A percentile compares a stretch with the other conserved stretches of the same genome.
phyloP scores from a whole-genome alignment of 352 stramenopile genomes.

The Globisporangium parvum region DNA sequence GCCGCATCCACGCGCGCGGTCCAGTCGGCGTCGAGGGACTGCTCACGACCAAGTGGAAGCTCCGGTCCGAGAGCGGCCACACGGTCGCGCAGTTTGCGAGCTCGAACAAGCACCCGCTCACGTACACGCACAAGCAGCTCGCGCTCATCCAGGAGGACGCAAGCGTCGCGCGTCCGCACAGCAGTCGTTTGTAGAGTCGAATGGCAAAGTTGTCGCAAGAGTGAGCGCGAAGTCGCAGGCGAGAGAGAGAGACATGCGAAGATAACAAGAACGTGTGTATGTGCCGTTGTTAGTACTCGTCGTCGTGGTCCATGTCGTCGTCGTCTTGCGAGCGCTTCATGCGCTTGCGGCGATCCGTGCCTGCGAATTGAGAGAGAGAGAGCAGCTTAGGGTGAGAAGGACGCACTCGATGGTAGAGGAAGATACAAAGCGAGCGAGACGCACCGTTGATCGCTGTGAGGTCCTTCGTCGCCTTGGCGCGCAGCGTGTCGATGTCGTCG shows the following conservation, averaged over 20 bases:
- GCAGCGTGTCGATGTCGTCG: conserved; percentile 80
- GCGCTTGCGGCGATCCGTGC: conserved; percentile 62
- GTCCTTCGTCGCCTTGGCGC: conserved; percentile 74
- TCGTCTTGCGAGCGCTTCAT: conserved; percentile 40
- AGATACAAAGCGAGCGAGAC: conserved; percentile 6
- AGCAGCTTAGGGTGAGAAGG: conserved; percentile 1
- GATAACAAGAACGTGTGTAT: not conserved
- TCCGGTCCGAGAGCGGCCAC: conserved; percentile 83
- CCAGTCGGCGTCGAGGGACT: conserved; percentile 96
- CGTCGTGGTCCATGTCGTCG: conserved; percentile 28
- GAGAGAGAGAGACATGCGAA: conserved; percentile 1
- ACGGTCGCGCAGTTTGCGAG: conserved; percentile 66
- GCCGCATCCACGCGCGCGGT: conserved; percentile 94
- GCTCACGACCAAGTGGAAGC: conserved; percentile 97
- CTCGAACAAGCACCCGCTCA: conserved; percentile 31
- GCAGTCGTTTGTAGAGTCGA: conserved; percentile 74
- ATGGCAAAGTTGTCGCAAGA: no score
- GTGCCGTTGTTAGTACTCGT: conserved; percentile 25
- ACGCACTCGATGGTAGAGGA: not conserved
- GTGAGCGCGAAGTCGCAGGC: not conserved
- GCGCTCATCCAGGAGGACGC: conserved; percentile 62
- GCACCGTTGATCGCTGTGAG: conserved; percentile 54
- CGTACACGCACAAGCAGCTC: conserved; percentile 78
- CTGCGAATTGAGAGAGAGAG: conserved; percentile 4
- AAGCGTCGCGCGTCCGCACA: conserved; percentile 49